These are phyloP conservation scores for Ustilago loliicola DNA, from an alignment of 1,284 basidiomycete species.

Conservation along the genomic window DNA sequence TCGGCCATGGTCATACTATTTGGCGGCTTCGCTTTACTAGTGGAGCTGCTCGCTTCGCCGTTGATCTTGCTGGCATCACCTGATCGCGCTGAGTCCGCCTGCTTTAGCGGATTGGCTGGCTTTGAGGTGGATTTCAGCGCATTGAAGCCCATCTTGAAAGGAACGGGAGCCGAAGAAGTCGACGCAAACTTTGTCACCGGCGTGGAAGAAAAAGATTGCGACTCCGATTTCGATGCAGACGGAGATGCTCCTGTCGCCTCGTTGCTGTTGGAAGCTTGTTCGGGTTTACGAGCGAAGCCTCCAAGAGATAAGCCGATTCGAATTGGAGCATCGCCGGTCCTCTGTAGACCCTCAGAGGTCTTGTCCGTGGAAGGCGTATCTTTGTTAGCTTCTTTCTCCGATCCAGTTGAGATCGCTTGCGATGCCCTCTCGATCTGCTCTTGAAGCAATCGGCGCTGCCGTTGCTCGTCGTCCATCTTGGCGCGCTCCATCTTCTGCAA, in stretches of 20 bases:
- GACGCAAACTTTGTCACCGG: neutral
- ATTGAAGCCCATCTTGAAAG: slow-evolving; percentile 50
- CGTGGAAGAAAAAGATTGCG: neutral
- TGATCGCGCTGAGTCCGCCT: neutral
- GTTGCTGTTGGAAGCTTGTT: neutral
- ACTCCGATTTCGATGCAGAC: neutral
- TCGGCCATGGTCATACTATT: slow-evolving; percentile 62
- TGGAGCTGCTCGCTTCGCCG: slow-evolving; percentile 9
- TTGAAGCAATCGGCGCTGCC: slow-evolving; percentile 87
- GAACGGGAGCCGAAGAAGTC: slow-evolving; percentile 8
- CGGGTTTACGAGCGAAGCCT: neutral
- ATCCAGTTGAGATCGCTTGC: slow-evolving; percentile 60
- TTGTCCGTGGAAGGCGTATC: slow-evolving; percentile 7
- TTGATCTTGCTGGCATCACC: neutral
- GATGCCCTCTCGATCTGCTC: slow-evolving; percentile 92
- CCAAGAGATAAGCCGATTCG: slow-evolving; percentile 51
- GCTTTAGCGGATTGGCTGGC: slow-evolving; percentile 40
- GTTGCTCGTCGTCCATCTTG: slow-evolving; percentile 91
- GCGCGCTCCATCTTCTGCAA: slow-evolving; percentile 93
- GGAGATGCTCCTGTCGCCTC: neutral
- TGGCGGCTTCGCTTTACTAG: slow-evolving; percentile 35
- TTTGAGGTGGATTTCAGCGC: slow-evolving; percentile 52
- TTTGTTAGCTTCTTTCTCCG: neutral
- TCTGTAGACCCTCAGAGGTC: slow-evolving; percentile 40
- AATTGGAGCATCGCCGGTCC: slow-evolving; percentile 44